Evolutionary conservation across 352 stramenopile genomes (phyloP).

Genomic region (Globisporangium ultimum): DNA sequence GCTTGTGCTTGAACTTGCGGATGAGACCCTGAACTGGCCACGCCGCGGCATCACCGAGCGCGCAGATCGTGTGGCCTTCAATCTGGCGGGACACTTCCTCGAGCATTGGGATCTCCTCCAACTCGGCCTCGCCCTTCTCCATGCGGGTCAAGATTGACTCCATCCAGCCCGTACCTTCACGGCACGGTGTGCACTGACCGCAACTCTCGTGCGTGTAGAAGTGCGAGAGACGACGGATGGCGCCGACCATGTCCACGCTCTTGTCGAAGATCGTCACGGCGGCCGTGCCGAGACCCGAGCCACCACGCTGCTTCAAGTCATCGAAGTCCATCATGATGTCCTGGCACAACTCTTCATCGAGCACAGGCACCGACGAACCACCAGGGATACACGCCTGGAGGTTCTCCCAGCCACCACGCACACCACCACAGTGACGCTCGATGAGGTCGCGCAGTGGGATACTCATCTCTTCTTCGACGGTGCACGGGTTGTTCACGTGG

Average conservation of each 20-base stretch:
- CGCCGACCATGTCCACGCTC: conserved; percentile 98
- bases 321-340: conserved; percentile 99
- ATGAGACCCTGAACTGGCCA: conserved; percentile 99
- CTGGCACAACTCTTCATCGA: conserved; percentile 92
- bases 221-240: conserved; percentile 97
- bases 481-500: conserved; percentile 99
- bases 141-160: conserved; percentile 98
- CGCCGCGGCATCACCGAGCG: conserved; percentile 97
- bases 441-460: conserved; percentile 98
- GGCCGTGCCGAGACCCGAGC: conserved; percentile 96
- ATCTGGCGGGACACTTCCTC: conserved; percentile 99
- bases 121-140: conserved; percentile 97
- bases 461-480: conserved; percentile 98
- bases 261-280: conserved; percentile 99
- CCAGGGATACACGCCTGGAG: conserved; percentile 98
- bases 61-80: conserved; percentile 99
- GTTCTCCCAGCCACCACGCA: conserved; percentile 98
- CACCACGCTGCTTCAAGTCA: conserved; percentile 93
- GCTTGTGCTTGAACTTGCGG: conserved; percentile 98
- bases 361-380: conserved; percentile 94
- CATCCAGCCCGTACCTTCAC: conserved; percentile 97
- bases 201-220: conserved; percentile 99
- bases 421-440: conserved; percentile 98
- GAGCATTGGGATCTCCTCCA: conserved; percentile 99
- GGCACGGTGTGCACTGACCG: conserved; percentile 99